A percentile compares a stretch with the other conserved stretches of the same genome.
Conservation (phyloP, 148 eudicot species). For the Polygonum aviculare region DNA sequence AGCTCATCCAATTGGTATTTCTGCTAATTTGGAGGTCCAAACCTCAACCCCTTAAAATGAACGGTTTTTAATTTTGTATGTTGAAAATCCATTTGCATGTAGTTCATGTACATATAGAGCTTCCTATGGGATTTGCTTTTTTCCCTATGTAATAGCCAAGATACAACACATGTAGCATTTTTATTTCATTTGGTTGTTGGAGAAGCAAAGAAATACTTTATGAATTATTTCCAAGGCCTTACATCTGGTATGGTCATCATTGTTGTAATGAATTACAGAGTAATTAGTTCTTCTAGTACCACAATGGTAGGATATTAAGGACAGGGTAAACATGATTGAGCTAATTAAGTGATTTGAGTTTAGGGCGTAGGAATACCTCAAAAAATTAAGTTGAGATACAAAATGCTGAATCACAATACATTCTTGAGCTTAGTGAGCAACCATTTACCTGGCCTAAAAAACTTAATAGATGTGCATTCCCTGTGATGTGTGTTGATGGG, state of each 20-base stretch:
- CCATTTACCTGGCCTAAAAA: neutral
- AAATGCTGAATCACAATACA: neutral
- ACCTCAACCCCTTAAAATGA: neutral
- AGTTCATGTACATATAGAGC: constrained; percentile 5
- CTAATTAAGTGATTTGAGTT: neutral
- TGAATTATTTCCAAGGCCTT: neutral
- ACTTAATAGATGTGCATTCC: too few relatives aligned
- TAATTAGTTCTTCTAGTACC: neutral
- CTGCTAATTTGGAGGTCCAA: neutral
- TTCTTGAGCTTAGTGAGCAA: neutral
- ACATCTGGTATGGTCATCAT: neutral
- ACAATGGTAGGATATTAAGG: neutral
- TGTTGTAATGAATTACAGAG: neutral
- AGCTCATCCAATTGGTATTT: neutral
- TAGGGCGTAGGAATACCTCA: neutral
- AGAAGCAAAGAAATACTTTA: neutral
- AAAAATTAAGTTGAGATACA: neutral
- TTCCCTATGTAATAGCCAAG: neutral
- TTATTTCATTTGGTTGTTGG: neutral
- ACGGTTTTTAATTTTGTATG: neutral
- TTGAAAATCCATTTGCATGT: neutral
- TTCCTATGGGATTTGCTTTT: neutral
- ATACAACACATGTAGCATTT: neutral
- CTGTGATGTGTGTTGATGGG: too few relatives aligned
- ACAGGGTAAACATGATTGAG: neutral